phyloP scores from a whole-genome alignment of 2,329 filamentous ascomycete genomes.

The Balansia obtecta region DNA sequence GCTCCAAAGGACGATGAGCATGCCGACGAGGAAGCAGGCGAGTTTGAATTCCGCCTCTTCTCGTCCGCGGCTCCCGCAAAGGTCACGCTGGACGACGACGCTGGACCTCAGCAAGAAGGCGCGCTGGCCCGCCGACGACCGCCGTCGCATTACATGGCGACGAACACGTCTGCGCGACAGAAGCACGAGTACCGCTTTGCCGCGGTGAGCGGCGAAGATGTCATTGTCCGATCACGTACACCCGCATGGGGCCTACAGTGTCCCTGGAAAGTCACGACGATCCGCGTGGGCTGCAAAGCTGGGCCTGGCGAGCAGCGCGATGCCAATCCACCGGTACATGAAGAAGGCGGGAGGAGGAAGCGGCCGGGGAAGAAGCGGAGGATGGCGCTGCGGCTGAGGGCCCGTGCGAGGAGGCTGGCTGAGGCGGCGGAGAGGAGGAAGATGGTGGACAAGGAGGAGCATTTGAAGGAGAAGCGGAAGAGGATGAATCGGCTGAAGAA shows the following conservation, averaged over 20 bases:
- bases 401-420: constrained; percentile 28
- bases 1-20: constrained; percentile 13
- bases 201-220: constrained; percentile 39
- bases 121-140: constrained; percentile 25
- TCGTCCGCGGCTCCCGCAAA: constrained; percentile 33
- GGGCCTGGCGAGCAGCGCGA: not conserved
- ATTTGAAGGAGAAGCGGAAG: constrained; percentile 49
- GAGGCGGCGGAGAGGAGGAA: constrained; percentile 26
- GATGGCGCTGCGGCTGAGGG: constrained; percentile 35
- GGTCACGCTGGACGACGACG: constrained; percentile 36
- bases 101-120: constrained; percentile 24
- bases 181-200: constrained; percentile 28
- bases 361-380: constrained; percentile 47
- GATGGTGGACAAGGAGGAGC: constrained; percentile 38
- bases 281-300: constrained; percentile 24
- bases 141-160: constrained; percentile 35
- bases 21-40: constrained; percentile 16
- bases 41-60: constrained; percentile 48
- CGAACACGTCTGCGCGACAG: constrained; percentile 22
- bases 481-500: constrained; percentile 48
- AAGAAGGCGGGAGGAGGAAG: constrained; percentile 21
- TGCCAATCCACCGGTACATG: constrained; percentile 4
- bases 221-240: constrained; percentile 30
- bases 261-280: constrained; percentile 43
- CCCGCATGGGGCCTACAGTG: constrained; percentile 46